Conservation (phyloP, 345 rosid species). For the Aquilaria malaccensis region DNA sequence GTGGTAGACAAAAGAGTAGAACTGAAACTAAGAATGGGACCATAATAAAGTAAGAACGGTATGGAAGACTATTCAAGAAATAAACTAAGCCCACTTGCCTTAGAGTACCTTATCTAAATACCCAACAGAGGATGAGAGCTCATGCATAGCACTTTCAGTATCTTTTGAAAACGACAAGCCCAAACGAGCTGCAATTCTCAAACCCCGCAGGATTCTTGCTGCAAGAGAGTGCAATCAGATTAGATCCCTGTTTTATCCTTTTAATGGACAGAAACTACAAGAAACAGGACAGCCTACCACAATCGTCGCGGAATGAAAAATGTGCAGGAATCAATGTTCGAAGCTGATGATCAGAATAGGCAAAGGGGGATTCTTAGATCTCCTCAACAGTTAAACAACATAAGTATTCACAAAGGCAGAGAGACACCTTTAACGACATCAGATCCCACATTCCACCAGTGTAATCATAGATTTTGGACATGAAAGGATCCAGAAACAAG, state of each 20-base stretch:
- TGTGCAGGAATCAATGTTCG: slow-evolving; percentile 70
- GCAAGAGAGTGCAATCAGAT: slow-evolving; percentile 16
- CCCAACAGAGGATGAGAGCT: slow-evolving; percentile 48
- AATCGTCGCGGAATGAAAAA: slow-evolving; percentile 74
- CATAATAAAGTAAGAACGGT: background rate
- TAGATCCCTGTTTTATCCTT: slow-evolving; percentile 11
- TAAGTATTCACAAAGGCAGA: slow-evolving; percentile 12
- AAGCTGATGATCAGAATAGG: slow-evolving; percentile 41
- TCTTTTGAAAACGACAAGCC: slow-evolving; percentile 63
- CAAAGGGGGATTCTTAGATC: slow-evolving; percentile 6
- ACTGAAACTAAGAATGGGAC: background rate
- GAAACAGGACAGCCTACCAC: slow-evolving; percentile 50
- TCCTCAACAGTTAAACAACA: slow-evolving; percentile 6
- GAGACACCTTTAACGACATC: slow-evolving; percentile 57
- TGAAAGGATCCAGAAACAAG: slow-evolving; percentile 65
- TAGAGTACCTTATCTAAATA: slow-evolving; percentile 56
- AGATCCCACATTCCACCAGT: slow-evolving; percentile 66
- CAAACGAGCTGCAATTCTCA: slow-evolving; percentile 88
- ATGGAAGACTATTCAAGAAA: background rate
- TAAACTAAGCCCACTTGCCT: slow-evolving; percentile 1
- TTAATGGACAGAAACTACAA: slow-evolving; percentile 9
- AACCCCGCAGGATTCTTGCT: slow-evolving; percentile 91
- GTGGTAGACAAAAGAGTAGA: background rate
- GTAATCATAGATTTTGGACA: slow-evolving; percentile 60
- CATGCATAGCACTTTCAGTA: slow-evolving; percentile 49